These are phyloP conservation scores for Diophrys appendiculata DNA, from an alignment of 73 alveolate genomes.

Conservation along the genomic window DNA sequence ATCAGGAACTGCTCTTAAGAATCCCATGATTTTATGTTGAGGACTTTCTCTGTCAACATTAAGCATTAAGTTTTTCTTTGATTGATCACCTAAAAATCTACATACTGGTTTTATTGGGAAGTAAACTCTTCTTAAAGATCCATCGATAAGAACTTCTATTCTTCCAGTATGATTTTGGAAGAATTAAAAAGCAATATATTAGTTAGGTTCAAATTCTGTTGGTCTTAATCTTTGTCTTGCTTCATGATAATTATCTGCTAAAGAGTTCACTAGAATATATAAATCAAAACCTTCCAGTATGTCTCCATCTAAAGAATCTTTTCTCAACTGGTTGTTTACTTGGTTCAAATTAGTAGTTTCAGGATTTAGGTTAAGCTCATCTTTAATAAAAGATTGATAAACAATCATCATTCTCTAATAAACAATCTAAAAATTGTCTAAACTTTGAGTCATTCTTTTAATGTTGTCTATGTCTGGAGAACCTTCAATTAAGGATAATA, in stretches of 20 bases:
- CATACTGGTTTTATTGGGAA: slow-evolving; percentile 80
- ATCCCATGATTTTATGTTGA: slow-evolving; percentile 73
- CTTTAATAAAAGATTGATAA: slow-evolving; percentile 19
- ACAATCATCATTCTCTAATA: slow-evolving; percentile 29
- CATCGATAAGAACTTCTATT: slow-evolving; percentile 68
- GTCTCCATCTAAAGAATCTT: slow-evolving; percentile 40
- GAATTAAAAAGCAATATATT: slow-evolving; percentile 41
- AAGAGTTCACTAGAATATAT: slow-evolving; percentile 32
- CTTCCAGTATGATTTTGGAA: slow-evolving; percentile 62
- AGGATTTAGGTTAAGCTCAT: slow-evolving; percentile 6
- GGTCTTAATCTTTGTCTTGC: slow-evolving; percentile 7
- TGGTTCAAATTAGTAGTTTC: not conserved
- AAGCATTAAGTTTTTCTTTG: slow-evolving; percentile 71
- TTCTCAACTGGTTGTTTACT: slow-evolving; percentile 5
- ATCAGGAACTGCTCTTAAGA: slow-evolving; percentile 81
- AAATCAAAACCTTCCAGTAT: slow-evolving; percentile 56
- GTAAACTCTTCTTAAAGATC: slow-evolving; percentile 68
- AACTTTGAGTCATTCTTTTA: slow-evolving; percentile 25
- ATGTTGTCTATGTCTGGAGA: slow-evolving; percentile 55
- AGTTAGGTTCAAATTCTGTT: slow-evolving; percentile 1
- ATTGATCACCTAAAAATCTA: slow-evolving; percentile 63
- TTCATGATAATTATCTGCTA: not conserved
- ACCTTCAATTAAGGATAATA: slow-evolving; percentile 67
- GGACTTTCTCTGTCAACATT: slow-evolving; percentile 87
- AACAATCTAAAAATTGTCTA: slow-evolving; percentile 44